Conservation (phyloP, 2,329 filamentous ascomycete genomes). For the Trichoderma sp. region DNA sequence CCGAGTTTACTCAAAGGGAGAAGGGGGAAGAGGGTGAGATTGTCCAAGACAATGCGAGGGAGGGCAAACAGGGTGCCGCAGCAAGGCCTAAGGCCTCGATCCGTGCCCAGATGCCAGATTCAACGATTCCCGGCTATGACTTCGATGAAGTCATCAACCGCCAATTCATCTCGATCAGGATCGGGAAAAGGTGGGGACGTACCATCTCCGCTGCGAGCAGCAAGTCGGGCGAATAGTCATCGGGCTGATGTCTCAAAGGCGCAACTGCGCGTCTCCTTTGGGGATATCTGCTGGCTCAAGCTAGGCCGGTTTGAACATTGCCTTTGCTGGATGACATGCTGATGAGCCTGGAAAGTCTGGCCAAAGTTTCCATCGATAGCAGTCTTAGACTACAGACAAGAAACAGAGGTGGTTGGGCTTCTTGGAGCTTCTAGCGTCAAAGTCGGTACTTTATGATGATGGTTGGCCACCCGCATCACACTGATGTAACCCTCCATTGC, state of each 20-base stretch:
- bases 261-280: not conserved
- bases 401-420: not conserved
- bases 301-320: not conserved
- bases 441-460: not conserved
- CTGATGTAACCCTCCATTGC: constrained; percentile 16
- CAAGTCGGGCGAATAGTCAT: not conserved
- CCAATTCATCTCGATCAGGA: constrained; percentile 15
- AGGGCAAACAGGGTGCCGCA: constrained; percentile 1
- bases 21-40: constrained; percentile 3
- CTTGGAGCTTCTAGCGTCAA: not conserved
- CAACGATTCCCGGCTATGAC: constrained; percentile 1
- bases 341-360: not conserved
- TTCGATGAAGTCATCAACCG: constrained; percentile 18
- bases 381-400: not conserved
- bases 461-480: constrained; percentile 5
- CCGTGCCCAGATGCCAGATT: constrained; percentile 15
- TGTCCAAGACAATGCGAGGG: not conserved
- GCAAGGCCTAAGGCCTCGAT: constrained; percentile 6
- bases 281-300: not conserved
- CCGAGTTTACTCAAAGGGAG: not conserved
- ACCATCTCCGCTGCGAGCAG: not conserved
- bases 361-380: not conserved
- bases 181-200: constrained; percentile 3
- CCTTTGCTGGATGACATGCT: not conserved
- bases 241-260: constrained; percentile 12